Percentiles rank a stretch among this genome's conserved stretches.
Evolutionary conservation across 2,329 filamentous ascomycete species (phyloP).

Genomic region (Magnaporthales sp.): DNA sequence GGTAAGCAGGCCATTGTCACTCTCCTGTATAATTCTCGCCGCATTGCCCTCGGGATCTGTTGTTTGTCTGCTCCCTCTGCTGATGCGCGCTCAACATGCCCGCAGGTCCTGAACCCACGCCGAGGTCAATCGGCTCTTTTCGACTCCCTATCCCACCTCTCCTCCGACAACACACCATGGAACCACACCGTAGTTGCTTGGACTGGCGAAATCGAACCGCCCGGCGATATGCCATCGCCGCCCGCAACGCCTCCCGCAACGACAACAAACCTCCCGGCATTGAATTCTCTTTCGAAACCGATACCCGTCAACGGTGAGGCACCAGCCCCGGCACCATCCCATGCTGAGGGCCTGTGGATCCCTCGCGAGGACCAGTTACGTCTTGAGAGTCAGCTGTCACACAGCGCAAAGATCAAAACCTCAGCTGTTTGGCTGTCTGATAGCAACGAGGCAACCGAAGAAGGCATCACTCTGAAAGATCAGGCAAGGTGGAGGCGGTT

Average conservation of each 20-base stretch:
- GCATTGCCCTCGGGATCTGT: neutral
- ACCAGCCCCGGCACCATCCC: conserved; percentile 42
- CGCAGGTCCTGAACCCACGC: conserved; percentile 63
- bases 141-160: conserved; percentile 81
- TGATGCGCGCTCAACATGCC: neutral
- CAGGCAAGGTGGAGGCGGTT: conserved; percentile 84
- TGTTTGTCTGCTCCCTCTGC: neutral
- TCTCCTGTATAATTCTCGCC: neutral
- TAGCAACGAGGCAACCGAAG: conserved; percentile 55
- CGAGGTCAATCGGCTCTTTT: conserved; percentile 87
- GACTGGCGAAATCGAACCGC: conserved; percentile 75
- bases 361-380: conserved; percentile 59
- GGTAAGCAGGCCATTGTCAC: conserved; percentile 33
- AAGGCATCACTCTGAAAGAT: conserved; percentile 69
- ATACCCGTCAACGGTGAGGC: conserved; percentile 65
- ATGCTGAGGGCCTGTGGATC: conserved; percentile 62
- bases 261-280: conserved; percentile 41
- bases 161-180: conserved; percentile 77
- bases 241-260: conserved; percentile 39
- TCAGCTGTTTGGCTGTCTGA: conserved; percentile 86
- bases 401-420: conserved; percentile 68
- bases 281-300: conserved; percentile 72
- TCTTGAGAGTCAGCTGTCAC: conserved; percentile 65
- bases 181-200: conserved; percentile 89
- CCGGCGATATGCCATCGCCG: conserved; percentile 33